phyloP scores from a whole-genome alignment of 2,329 filamentous ascomycete genomes.

The Hortaea werneckii region DNA sequence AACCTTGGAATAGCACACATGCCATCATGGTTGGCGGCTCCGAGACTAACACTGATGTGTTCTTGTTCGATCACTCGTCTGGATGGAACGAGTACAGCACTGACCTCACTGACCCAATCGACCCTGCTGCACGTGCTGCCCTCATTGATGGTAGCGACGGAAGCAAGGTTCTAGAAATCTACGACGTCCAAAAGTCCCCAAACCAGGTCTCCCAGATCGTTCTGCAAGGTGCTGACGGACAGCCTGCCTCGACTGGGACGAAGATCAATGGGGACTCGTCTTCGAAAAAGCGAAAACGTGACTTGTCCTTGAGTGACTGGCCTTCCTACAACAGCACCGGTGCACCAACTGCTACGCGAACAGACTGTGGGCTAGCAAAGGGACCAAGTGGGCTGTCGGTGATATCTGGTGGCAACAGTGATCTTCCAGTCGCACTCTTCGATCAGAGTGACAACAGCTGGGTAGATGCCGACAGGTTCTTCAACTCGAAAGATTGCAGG shows the following conservation, averaged over 20 bases:
- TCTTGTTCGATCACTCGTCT: conserved; percentile 54
- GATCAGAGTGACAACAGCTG: conserved; percentile 65
- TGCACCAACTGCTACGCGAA: conserved; percentile 55
- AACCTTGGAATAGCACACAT: conserved; percentile 62
- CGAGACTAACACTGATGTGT: conserved; percentile 55
- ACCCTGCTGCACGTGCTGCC: conserved; percentile 35
- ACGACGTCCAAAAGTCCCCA: conserved; percentile 63
- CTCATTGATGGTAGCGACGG: conserved; percentile 63
- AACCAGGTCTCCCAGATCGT: conserved; percentile 64
- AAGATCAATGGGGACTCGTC: conserved; percentile 30
- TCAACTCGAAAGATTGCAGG: conserved; percentile 39
- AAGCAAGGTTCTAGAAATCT: conserved; percentile 69
- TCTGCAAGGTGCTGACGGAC: conserved; percentile 51
- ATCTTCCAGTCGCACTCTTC: conserved; percentile 66
- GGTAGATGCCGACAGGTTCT: conserved; percentile 58
- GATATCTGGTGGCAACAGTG: conserved; percentile 62
- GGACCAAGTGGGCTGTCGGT: conserved; percentile 58
- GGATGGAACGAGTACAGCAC: conserved; percentile 61
- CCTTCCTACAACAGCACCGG: conserved; percentile 67
- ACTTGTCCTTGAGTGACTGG: conserved; percentile 55
- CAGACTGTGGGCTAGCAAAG: conserved; percentile 63
- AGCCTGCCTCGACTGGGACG: conserved; percentile 37
- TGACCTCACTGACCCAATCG: conserved; percentile 43
- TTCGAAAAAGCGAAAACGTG: conserved; percentile 36
- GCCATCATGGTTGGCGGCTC: conserved; percentile 68